phyloP scores from a whole-genome alignment of 1,284 basidiomycete genomes.

The Tilletia horrida region DNA sequence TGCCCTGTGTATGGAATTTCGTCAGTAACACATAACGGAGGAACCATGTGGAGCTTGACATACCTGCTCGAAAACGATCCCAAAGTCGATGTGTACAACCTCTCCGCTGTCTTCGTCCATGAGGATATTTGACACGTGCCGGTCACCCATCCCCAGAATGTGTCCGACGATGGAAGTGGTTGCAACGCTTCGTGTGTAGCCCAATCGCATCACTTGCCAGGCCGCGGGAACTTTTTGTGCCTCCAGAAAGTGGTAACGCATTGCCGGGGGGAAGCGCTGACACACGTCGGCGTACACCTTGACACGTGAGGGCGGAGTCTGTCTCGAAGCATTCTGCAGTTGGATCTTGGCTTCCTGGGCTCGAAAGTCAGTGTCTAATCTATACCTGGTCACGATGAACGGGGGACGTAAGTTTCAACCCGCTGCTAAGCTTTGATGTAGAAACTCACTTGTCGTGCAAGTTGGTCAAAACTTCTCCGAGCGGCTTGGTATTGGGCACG shows the following conservation, averaged over 20 bases:
- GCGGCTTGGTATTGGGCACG: slow-evolving; percentile 72
- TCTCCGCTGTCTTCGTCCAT: slow-evolving; percentile 80
- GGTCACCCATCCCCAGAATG: slow-evolving; percentile 85
- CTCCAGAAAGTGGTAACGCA: slow-evolving; percentile 92
- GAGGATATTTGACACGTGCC: slow-evolving; percentile 88
- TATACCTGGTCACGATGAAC: neutral
- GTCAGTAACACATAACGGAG: neutral
- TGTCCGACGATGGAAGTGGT: slow-evolving; percentile 92
- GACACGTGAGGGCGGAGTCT: slow-evolving; percentile 30
- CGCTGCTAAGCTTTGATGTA: neutral
- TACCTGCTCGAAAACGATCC: slow-evolving; percentile 83
- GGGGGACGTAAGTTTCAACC: no score
- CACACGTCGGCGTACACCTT: slow-evolving; percentile 62
- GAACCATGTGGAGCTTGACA: no score
- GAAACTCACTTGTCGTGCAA: slow-evolving; percentile 60
- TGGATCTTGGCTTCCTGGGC: slow-evolving; percentile 5
- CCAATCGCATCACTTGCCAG: slow-evolving; percentile 90
- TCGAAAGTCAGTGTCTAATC: neutral
- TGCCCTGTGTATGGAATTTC: slow-evolving; percentile 64
- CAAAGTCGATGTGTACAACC: slow-evolving; percentile 89
- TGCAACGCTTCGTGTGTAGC: slow-evolving; percentile 85
- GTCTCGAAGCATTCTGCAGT: slow-evolving; percentile 40
- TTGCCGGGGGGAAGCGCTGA: slow-evolving; percentile 71
- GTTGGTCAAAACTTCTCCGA: slow-evolving; percentile 65
- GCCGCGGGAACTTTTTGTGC: slow-evolving; percentile 77